Evolutionary conservation across 1,139 yeast species (phyloP).

Genomic region (Kurtzmaniella quercitrusa): DNA sequence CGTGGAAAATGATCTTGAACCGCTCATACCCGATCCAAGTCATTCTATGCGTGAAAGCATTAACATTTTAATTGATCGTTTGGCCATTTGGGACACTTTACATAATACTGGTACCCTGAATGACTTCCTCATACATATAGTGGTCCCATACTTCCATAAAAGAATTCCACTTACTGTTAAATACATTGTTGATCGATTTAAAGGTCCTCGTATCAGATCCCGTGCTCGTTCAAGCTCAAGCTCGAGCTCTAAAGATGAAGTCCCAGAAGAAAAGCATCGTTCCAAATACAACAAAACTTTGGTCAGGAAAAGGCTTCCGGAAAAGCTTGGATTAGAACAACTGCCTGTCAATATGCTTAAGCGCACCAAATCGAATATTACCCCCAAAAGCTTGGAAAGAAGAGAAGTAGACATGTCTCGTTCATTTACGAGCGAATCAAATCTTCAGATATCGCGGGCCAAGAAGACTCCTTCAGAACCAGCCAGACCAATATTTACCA

Average conservation of each 20-base stretch:
- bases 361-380: slow-evolving; percentile 39
- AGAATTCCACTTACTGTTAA: slow-evolving; percentile 45
- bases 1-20: background rate
- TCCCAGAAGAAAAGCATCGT: slow-evolving; percentile 9
- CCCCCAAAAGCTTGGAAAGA: slow-evolving; percentile 39
- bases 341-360: slow-evolving; percentile 31
- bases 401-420: slow-evolving; percentile 47
- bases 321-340: slow-evolving; percentile 1
- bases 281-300: slow-evolving; percentile 3
- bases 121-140: slow-evolving; percentile 52
- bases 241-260: background rate
- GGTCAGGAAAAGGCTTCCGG: background rate
- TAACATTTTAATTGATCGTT: slow-evolving; percentile 49
- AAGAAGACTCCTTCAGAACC: slow-evolving; percentile 1
- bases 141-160: slow-evolving; percentile 52
- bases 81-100: slow-evolving; percentile 54
- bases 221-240: slow-evolving; percentile 1
- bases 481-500: background rate
- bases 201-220: slow-evolving; percentile 41
- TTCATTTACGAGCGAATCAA: slow-evolving; percentile 5
- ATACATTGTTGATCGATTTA: slow-evolving; percentile 46
- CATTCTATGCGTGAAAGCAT: background rate
- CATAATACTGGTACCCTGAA: slow-evolving; percentile 31
- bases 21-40: slow-evolving; percentile 13
- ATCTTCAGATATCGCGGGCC: slow-evolving; percentile 13